These are phyloP conservation scores for Thelonectria rubi DNA, from an alignment of 2,329 filamentous ascomycete species.

Conservation along the genomic window DNA sequence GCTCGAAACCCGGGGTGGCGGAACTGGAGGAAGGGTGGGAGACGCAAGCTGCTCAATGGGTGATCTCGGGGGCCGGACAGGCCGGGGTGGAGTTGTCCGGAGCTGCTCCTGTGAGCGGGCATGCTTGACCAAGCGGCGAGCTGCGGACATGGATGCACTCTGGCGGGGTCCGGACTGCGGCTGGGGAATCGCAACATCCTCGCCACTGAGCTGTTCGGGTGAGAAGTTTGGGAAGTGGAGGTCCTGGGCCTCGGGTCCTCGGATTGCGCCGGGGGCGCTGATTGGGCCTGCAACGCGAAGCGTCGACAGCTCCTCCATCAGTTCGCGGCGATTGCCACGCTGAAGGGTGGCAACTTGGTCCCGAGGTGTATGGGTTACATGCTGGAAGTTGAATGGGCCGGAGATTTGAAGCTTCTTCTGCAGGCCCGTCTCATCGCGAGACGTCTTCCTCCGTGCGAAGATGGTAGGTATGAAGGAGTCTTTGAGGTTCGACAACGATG, in stretches of 20 bases:
- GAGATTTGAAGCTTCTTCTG: constrained; percentile 64
- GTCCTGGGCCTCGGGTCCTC: constrained; percentile 49
- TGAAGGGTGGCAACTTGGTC: constrained; percentile 56
- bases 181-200: constrained; percentile 24
- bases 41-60: constrained; percentile 37
- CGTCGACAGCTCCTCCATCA: constrained; percentile 56
- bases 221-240: constrained; percentile 59
- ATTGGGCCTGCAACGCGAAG: constrained; percentile 45
- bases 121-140: constrained; percentile 53
- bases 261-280: constrained; percentile 23
- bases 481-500: constrained; percentile 45
- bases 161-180: constrained; percentile 26
- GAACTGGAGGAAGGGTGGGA: constrained; percentile 52
- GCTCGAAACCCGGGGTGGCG: constrained; percentile 65
- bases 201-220: constrained; percentile 31
- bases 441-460: constrained; percentile 59
- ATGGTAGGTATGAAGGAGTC: constrained; percentile 60
- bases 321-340: constrained; percentile 51
- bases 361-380: constrained; percentile 66
- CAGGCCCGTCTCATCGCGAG: constrained; percentile 45
- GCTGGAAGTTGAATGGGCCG: constrained; percentile 72
- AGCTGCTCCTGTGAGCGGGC: constrained; percentile 61
- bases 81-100: constrained; percentile 57
- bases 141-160: constrained; percentile 37
- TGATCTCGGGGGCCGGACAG: constrained; percentile 54